phyloP scores from a whole-genome alignment of 805 yeast genomes.

The Limtongozyma cylindracea region DNA sequence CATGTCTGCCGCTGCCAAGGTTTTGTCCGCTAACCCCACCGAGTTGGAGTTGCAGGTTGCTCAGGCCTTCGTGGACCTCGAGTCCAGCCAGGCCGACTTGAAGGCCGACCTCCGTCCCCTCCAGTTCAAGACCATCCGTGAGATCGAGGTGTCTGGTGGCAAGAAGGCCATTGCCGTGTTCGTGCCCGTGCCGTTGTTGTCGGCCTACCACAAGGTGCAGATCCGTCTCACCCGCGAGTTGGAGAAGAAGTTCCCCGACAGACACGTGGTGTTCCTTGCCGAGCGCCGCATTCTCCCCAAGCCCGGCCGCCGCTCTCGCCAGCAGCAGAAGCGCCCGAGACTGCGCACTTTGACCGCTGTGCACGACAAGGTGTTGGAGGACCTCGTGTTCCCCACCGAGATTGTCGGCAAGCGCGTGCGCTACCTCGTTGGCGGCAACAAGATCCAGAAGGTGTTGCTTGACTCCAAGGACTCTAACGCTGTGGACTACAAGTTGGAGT shows the following conservation, averaged over 20 bases:
- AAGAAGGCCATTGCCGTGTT: constrained; percentile 96
- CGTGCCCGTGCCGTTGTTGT: constrained; percentile 89
- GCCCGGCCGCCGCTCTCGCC: constrained; percentile 91
- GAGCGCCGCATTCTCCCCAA: constrained; percentile 99
- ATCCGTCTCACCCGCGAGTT: constrained; percentile 94
- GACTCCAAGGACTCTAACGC: constrained; percentile 94
- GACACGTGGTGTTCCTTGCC: constrained; percentile 97
- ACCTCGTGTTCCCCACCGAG: constrained; percentile 98
- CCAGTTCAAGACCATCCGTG: constrained; percentile 96
- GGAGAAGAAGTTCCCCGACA: constrained; percentile 99
- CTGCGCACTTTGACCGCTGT: constrained; percentile 98
- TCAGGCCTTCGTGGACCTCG: constrained; percentile 88
- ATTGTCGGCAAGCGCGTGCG: constrained; percentile 98
- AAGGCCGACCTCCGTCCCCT: constrained; percentile 96
- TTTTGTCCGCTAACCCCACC: constrained; percentile 85
- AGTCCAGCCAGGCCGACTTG: constrained; percentile 81
- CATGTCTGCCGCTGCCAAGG: constrained; percentile 95
- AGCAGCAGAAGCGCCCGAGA: constrained; percentile 97
- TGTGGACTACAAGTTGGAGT: constrained; percentile 96
- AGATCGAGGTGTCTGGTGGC: constrained; percentile 94
- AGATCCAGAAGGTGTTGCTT: constrained; percentile 90
- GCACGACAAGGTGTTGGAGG: constrained; percentile 96
- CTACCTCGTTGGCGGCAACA: constrained; percentile 97
- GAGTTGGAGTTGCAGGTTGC: constrained; percentile 99
- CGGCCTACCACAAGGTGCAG: constrained; percentile 93